Base-by-base conservation (phyloP, 2,329 filamentous ascomycete species). In the Volutella citrinella region DNA sequence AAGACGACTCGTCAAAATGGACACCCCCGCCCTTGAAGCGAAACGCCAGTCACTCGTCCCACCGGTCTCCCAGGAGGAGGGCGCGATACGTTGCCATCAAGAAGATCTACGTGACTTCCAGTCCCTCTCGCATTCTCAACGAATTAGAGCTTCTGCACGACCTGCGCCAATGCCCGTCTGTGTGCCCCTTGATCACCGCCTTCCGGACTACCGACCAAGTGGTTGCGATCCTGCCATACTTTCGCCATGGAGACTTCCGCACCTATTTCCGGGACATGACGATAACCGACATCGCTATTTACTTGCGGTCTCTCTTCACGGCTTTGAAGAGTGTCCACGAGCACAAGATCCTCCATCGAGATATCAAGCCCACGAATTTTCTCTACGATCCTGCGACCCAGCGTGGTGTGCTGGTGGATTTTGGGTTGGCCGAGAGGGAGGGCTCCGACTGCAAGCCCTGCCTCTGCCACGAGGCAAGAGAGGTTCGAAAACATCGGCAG, bases 81-180 rank as follows among this genome's bases (percentile, higher is more conserved):
- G 46, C 84, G 16, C 87, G 84, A 57, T 97, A 84, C 55, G 94
- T 98, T 43, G 93, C 94, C 14, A 87, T 98, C 63, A 98, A 98
- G 69, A 98, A 98, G 69, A 98, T 98, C 51, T 98, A 98, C 61
- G 93, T 97, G 46, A 98, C 94, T 1, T 96, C 90, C 43, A 96
- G 89, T 48, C 93, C 93, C 1, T 75, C 82, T 18, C 86, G 93
- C 27, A 97, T 98, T 50, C 79, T 95, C 56, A 98, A 98, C 65
- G 93, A 98, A 64, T 80, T 98, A 13, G 91, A 97, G 52, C 75
- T 98, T 15, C 78, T 98, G 15, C 81, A 95, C 57, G 89, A 95
- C 57, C 76, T 98, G 8, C 79, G 85, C 30, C 78, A 84, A 36
- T 95, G 85, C 40, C 75, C 80, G 23, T 88, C 87, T 3, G 90